Evolutionary conservation across 257 asterid species (phyloP), one percentile per base, ranked within the genome.

Genomic region (Anisodus tanguticus): DNA sequence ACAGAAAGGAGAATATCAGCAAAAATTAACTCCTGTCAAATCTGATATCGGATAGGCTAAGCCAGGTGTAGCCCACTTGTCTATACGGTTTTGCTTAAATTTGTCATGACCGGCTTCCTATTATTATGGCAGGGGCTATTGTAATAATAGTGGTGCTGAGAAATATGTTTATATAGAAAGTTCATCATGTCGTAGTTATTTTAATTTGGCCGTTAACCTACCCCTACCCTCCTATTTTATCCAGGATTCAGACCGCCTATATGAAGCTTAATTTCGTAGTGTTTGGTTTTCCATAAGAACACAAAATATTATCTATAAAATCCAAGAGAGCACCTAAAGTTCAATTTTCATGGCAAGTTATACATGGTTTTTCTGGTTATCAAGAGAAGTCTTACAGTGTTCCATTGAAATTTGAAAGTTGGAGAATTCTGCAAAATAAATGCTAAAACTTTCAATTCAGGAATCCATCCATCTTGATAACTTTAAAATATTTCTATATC

Each of bases 311-410:
- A 11, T 22, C 4, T 22, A 0, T 74, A 3, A 7, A 31, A 17
- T n/a, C 16, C 79, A 71, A 76, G 47, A 26, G 81, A 76, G 37
- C 81, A 76, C 8, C 26, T 76, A 76, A 51, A 13, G 11, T 76
- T 76, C 41, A 13, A 26, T 19, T 74, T 76, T 51, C 43, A 74
- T 74, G 63, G 47, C 39, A 51, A 2, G 0, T 26, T 51, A 51
- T 19, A 76, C 81, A 26, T 8, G 26, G 13, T 69, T 69, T 68
- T 16, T 68, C 53, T 69, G 53, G 53, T 69, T 16, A 39, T 69
- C 31, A 16, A 69, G 39, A 69, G 26, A 26, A 5, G 13, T 76
- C 58, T 76, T 6, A 22, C 63, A 22, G 0, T 22, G 45, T 49
- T 51, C 17, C 41, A 8, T 22, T 22, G 26, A 22, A 22, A 22